Base-by-base conservation (phyloP, 139 green algal genomes). In the Micractinium conductrix region DNA sequence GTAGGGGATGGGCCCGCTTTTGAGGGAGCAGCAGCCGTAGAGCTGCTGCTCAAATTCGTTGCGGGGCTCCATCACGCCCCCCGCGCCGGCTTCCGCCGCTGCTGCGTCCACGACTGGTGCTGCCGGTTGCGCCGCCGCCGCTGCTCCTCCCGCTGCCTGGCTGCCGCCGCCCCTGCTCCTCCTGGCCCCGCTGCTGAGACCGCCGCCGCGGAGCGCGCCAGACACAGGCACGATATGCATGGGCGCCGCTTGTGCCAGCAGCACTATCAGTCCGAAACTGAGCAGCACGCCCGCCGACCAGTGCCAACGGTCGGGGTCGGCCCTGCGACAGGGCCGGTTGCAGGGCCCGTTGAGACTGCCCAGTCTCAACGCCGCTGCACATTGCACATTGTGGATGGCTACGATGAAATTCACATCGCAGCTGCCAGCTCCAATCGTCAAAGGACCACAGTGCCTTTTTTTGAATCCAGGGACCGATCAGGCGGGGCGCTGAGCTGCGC, bases 1-100 rank as follows among this genome's bases (percentile, higher is more conserved):
- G n/a, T 44, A 40, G 26, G 76, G 76, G 19, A 82, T 72, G 16
- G 62, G 33, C 4, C 68, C 55, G 1, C 30, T 60, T 21, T 82
- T 82, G 38, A 58, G 21, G 38, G 76, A 72, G 58, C 76, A 58
- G 37, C 76, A 82, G 2, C 76, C 76, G 2, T 42, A 58, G 38
- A 82, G 76, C 76, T 82, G 76, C 24, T 71, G 55, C 37, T 82
- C 58, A 30, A 82, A 43, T 12, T 37, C 24, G 1, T 55, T 60
- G 38, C 72, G 58, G n/a, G 53, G 53, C 6, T 19, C 19, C 53
- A 22, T 14, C 8, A 21, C 8, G 53, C 19, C 53, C 24, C 19
- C 53, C 2, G 53, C 10, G 53, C 8, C 53, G 53, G 53, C 8
- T 62, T 58, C 16, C 12, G 48, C n/a, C n/a, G n/a, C 48, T 58